These are phyloP conservation scores for Echinochloa phyllopogon DNA, from an alignment of 176 grass and related monocot species.

Conservation along the genomic window DNA sequence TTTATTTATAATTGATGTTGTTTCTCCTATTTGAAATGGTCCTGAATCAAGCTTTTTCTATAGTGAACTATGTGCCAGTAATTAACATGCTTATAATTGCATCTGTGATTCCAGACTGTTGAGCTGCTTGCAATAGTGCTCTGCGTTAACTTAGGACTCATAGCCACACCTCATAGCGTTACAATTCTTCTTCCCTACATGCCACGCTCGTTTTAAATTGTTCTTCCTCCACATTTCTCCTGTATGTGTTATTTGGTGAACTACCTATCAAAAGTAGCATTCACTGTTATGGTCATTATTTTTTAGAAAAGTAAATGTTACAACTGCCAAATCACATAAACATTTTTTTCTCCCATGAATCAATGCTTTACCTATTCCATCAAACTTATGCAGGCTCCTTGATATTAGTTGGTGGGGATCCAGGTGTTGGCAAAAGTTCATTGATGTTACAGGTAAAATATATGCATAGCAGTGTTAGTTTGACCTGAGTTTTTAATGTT, in stretches of 20 bases:
- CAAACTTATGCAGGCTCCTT: constrained; percentile 74
- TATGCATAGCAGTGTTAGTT: constrained; percentile 31
- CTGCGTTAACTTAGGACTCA: background rate
- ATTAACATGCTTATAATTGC: background rate
- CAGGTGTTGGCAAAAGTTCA: constrained; percentile 98
- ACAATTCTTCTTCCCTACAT: background rate
- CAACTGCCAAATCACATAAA: background rate
- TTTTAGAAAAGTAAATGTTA: constrained; percentile 20
- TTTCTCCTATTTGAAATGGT: background rate
- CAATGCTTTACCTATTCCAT: constrained; percentile 39
- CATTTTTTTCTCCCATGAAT: constrained; percentile 17
- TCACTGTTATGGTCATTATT: background rate
- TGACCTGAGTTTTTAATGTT: background rate
- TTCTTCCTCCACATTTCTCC: constrained; percentile 11
- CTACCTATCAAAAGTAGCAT: constrained; percentile 16
- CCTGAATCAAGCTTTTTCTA: background rate
- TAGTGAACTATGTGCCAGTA: background rate
- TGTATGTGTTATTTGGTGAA: background rate
- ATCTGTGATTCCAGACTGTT: background rate
- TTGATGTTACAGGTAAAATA: constrained; percentile 82
- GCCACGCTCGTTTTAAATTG: background rate
- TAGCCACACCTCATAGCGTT: background rate
- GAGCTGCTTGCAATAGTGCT: background rate
- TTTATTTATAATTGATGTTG: background rate
- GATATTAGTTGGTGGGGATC: constrained; percentile 92